Evolutionary conservation across 2,329 filamentous ascomycete species (phyloP).

Genomic region (Nemania bipapillata): DNA sequence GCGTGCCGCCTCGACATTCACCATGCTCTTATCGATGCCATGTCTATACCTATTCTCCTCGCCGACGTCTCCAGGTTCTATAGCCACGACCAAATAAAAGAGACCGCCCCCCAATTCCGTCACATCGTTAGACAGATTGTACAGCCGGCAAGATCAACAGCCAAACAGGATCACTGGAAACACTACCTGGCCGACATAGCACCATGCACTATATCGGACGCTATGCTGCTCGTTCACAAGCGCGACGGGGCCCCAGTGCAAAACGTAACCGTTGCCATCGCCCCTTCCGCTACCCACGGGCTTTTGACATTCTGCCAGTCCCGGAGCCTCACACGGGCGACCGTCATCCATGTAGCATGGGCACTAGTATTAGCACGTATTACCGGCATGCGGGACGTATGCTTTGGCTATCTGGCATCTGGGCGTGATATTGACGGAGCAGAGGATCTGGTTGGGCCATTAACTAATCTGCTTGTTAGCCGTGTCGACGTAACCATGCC

Average conservation of each 20-base stretch:
- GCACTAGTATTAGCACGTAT: slow-evolving; percentile 14
- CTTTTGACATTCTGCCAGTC: slow-evolving; percentile 12
- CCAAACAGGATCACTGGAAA: slow-evolving; percentile 4
- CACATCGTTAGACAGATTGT: slow-evolving; percentile 7
- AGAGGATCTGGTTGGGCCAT: slow-evolving; percentile 16
- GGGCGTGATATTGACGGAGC: slow-evolving; percentile 18
- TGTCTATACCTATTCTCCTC: slow-evolving; percentile 1
- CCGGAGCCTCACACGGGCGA: slow-evolving; percentile 12
- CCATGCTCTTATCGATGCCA: slow-evolving; percentile 12
- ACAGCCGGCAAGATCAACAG: slow-evolving; percentile 4
- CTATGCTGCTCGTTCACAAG: slow-evolving; percentile 11
- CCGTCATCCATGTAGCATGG: slow-evolving; percentile 14
- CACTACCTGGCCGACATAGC: slow-evolving; percentile 1
- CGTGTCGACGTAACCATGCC: slow-evolving; percentile 6
- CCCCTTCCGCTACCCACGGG: slow-evolving; percentile 13
- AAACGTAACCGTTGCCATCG: slow-evolving; percentile 15
- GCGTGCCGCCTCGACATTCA: slow-evolving; percentile 5
- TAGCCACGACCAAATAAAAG: slow-evolving; percentile 2
- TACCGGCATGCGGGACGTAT: slow-evolving; percentile 16
- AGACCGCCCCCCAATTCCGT: slow-evolving; percentile 6
- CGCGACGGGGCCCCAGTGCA: slow-evolving; percentile 13
- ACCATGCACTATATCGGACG: slow-evolving; percentile 11
- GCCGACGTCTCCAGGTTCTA: slow-evolving; percentile 3
- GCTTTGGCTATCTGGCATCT: slow-evolving; percentile 22
- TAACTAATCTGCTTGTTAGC: slow-evolving; percentile 21